Conservation (phyloP, 2,329 filamentous ascomycete genomes). For the Penicillium decumbens region DNA sequence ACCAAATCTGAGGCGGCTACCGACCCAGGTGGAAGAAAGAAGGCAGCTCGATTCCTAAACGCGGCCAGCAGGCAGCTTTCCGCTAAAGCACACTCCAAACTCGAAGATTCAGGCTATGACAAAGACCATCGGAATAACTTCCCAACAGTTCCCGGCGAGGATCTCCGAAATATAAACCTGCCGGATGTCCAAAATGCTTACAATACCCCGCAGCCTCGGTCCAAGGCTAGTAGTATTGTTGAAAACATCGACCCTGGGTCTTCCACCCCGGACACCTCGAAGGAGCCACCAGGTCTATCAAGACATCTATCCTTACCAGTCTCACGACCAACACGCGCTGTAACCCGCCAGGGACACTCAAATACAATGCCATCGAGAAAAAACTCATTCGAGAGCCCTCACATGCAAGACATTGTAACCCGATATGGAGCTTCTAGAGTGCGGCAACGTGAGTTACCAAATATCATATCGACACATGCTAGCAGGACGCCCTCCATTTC, state of each 20-base stretch:
- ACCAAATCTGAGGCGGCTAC: slow-evolving; percentile 16
- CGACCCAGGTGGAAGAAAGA: slow-evolving; percentile 36
- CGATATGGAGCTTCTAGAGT: background rate
- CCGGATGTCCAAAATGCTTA: slow-evolving; percentile 39
- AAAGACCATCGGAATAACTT: slow-evolving; percentile 48
- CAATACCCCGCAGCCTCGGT: slow-evolving; percentile 10
- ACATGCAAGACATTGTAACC: background rate
- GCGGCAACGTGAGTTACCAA: background rate
- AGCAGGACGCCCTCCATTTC: background rate
- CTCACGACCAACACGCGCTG: background rate
- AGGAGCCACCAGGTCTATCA: background rate
- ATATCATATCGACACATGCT: background rate
- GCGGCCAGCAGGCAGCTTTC: slow-evolving; percentile 46
- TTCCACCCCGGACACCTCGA: slow-evolving; percentile 14
- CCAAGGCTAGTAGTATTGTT: slow-evolving; percentile 13
- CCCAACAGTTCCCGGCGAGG: slow-evolving; percentile 55
- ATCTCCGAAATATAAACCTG: slow-evolving; percentile 42
- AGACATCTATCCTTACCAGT: slow-evolving; percentile 10
- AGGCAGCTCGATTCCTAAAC: slow-evolving; percentile 44
- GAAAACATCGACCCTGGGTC: slow-evolving; percentile 6
- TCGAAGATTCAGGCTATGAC: slow-evolving; percentile 50
- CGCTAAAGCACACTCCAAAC: slow-evolving; percentile 46
- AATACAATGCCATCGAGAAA: slow-evolving; percentile 11
- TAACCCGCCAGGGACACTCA: slow-evolving; percentile 4
- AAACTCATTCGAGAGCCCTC: background rate